Base-by-base conservation (phyloP, 2,329 filamentous ascomycete genomes). In the Epichloe sylvatica region DNA sequence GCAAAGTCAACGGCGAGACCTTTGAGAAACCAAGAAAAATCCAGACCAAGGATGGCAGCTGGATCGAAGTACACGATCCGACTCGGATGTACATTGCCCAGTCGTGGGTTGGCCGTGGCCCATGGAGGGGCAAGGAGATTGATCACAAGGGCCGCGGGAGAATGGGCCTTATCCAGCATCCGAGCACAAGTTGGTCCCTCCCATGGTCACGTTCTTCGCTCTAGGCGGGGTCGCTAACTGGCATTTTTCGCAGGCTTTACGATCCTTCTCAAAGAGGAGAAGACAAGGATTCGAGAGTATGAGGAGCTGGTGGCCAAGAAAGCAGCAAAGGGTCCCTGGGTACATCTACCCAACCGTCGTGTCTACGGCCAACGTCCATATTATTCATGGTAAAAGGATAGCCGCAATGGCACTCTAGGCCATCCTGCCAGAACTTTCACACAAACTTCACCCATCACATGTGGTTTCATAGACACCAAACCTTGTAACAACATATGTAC, bases 251-350 rank as follows among this genome's bases (percentile, higher is more conserved):
- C 57, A 89, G 86, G 76, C 56, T 77, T 96, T 53, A 81, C 83
- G 0, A 70, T 98, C 36, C 66, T 95, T 13, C 71, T 98, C 62
- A 98, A 97, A 71, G 92, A 98, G 64, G 90, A 97, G 66, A 85
- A 84, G 66, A 95, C 92, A 5, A 76, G 89, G 49, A 81, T 96
- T 60, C 79, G 92, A 53, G 77, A 89, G 63, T 79, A 84, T 61
- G 74, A 86, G 51, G 89, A 96, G 61, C 80, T 82, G 51, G 76
- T 87, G 62, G 81, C 81, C 57, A 91, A 87, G 72, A 76, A 84
- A 64, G 74, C 77, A 49, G 81, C 81, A 61, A 77, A 81, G 53
- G 86, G 86, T 55, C 80, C 91, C 15, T 96, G 91, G 91, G 78
- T 85, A 12, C 87, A 90, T 59, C 71, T 97, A 48, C 91, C 91